Evolutionary conservation across 2,329 filamentous ascomycete species (phyloP).

Genomic region (Arachnomyces sp.): DNA sequence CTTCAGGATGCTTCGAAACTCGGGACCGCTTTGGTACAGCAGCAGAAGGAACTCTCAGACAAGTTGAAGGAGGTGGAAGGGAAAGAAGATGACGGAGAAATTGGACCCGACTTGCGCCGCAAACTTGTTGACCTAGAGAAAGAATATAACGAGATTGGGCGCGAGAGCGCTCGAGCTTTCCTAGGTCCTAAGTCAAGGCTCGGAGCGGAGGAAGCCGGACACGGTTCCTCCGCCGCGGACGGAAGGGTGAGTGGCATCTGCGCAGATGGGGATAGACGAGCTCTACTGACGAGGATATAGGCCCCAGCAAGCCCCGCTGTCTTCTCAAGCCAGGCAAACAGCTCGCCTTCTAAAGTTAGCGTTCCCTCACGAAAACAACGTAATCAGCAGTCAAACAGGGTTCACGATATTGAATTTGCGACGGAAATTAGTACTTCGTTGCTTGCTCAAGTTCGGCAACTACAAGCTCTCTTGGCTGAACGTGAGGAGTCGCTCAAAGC

Average conservation of each 20-base stretch:
- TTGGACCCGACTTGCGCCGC: constrained; percentile 73
- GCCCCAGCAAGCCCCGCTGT: constrained; percentile 65
- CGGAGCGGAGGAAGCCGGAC: constrained; percentile 52
- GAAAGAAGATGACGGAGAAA: constrained; percentile 65
- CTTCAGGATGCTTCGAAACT: constrained; percentile 86
- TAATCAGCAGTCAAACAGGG: constrained; percentile 79
- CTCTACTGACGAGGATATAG: constrained; percentile 32
- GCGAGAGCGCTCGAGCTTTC: constrained; percentile 82
- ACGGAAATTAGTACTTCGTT: constrained; percentile 94
- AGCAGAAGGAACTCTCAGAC: constrained; percentile 75
- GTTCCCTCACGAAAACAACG: constrained; percentile 81
- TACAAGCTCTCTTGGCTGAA: constrained; percentile 77
- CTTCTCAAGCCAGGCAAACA: constrained; percentile 75
- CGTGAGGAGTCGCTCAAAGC: constrained; percentile 79
- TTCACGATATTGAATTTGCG: constrained; percentile 97
- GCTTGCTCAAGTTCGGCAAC: constrained; percentile 83
- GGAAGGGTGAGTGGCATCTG: constrained; percentile 33
- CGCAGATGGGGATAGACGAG: neutral
- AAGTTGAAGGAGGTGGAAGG: constrained; percentile 78
- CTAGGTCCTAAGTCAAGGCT: constrained; percentile 72
- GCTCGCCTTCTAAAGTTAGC: constrained; percentile 80
- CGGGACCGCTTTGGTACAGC: constrained; percentile 77
- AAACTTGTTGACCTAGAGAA: constrained; percentile 82
- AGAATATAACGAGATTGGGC: constrained; percentile 89
- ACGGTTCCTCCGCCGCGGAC: constrained; percentile 40